These are phyloP conservation scores for Thelephora aurantiotincta DNA, from an alignment of 768 basidiomycete species.

Conservation along the genomic window DNA sequence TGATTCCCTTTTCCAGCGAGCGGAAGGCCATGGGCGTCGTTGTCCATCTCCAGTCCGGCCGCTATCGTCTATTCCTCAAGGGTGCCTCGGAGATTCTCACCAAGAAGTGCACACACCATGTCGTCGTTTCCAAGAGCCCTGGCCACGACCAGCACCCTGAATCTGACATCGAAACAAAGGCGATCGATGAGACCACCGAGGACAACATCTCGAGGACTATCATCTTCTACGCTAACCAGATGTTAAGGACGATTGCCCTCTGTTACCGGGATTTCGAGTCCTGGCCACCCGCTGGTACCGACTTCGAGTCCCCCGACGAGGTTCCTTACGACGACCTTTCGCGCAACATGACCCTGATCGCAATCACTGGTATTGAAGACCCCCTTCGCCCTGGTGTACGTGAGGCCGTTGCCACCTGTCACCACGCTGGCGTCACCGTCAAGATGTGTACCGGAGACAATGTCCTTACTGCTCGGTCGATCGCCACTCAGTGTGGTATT, in stretches of 20 bases:
- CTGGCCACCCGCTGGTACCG: slow-evolving; percentile 63
- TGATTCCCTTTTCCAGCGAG: slow-evolving; percentile 89
- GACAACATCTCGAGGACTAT: slow-evolving; percentile 88
- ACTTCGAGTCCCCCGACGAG: slow-evolving; percentile 32
- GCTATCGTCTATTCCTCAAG: slow-evolving; percentile 69
- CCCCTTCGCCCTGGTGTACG: slow-evolving; percentile 84
- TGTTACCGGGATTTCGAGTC: slow-evolving; percentile 79
- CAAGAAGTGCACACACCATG: slow-evolving; percentile 57
- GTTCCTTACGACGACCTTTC: slow-evolving; percentile 59
- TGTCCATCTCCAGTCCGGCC: slow-evolving; percentile 38
- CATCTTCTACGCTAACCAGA: slow-evolving; percentile 97
- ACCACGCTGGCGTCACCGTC: slow-evolving; percentile 78
- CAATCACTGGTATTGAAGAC: slow-evolving; percentile 91
- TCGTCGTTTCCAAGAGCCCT: slow-evolving; percentile 38
- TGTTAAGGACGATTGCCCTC: slow-evolving; percentile 83
- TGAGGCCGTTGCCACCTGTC: slow-evolving; percentile 79
- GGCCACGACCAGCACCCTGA: slow-evolving; percentile 10
- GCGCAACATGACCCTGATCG: slow-evolving; percentile 68
- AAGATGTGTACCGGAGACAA: slow-evolving; percentile 99
- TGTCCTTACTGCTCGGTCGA: slow-evolving; percentile 89
- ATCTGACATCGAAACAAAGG: slow-evolving; percentile 33
- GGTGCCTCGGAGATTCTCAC: slow-evolving; percentile 91
- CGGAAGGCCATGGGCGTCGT: slow-evolving; percentile 94
- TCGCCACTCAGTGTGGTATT: slow-evolving; percentile 92
- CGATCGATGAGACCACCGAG: slow-evolving; percentile 50